Evolutionary conservation across 2,329 filamentous ascomycete genomes (phyloP).

Genomic region (Fusarium longipes): DNA sequence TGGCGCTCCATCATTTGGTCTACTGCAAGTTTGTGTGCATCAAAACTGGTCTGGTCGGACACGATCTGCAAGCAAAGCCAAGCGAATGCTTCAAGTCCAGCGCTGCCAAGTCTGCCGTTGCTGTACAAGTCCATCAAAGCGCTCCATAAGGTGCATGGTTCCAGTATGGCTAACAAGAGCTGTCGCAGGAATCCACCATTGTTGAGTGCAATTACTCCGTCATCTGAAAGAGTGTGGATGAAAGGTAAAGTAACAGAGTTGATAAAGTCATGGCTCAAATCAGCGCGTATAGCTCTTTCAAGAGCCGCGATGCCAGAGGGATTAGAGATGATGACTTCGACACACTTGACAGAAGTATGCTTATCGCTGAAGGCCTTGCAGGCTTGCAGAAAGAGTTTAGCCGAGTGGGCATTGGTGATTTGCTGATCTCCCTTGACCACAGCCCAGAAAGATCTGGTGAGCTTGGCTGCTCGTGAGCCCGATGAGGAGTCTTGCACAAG

Average conservation of each 20-base stretch:
- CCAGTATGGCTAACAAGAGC: slow-evolving; percentile 58
- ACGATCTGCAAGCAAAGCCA: slow-evolving; percentile 63
- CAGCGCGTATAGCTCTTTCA: slow-evolving; percentile 43
- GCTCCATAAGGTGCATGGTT: slow-evolving; percentile 67
- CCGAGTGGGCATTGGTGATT: slow-evolving; percentile 31
- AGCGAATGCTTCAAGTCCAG: slow-evolving; percentile 53
- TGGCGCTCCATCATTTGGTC: slow-evolving; percentile 41
- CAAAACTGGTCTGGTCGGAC: slow-evolving; percentile 30
- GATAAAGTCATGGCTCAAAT: slow-evolving; percentile 48
- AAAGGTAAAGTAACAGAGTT: slow-evolving; percentile 26
- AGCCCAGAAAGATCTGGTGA: slow-evolving; percentile 33
- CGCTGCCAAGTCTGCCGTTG: slow-evolving; percentile 47
- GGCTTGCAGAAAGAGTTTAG: slow-evolving; percentile 47
- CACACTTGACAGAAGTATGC: slow-evolving; percentile 34
- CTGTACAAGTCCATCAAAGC: slow-evolving; percentile 53
- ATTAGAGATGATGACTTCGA: slow-evolving; percentile 46
- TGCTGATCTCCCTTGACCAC: slow-evolving; percentile 33
- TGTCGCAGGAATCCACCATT: slow-evolving; percentile 38
- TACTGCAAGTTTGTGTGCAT: slow-evolving; percentile 33
- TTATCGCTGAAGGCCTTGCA: slow-evolving; percentile 22
- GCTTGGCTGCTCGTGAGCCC: slow-evolving; percentile 23
- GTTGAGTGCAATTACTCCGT: slow-evolving; percentile 31
- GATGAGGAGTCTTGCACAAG: background rate
- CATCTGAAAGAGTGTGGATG: slow-evolving; percentile 18
- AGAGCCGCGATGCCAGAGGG: slow-evolving; percentile 38